Evolutionary conservation across 148 eudicot genomes (phyloP).

Genomic region (Nepenthes gracilis): DNA sequence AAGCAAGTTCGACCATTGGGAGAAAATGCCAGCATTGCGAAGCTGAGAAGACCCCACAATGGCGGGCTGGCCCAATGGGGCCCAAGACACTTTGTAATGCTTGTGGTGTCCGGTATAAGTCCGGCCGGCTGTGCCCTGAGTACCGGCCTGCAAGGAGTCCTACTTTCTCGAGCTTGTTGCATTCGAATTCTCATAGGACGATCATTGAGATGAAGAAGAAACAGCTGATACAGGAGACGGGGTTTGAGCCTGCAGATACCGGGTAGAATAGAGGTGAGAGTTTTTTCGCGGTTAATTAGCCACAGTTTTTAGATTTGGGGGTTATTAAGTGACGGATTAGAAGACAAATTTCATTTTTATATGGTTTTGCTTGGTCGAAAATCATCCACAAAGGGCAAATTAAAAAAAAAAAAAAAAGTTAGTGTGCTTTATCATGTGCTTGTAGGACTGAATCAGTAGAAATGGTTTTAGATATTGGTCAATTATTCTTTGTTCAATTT

Average conservation of each 20-base stretch:
- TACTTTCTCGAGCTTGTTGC: conserved; percentile 51
- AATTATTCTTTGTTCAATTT: too few relatives aligned
- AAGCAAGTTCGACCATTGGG: conserved; percentile 19
- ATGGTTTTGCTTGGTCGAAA: too few relatives aligned
- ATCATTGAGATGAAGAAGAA: conserved; percentile 75
- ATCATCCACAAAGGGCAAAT: too few relatives aligned
- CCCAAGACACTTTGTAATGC: conserved; percentile 88
- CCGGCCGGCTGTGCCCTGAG: conserved; percentile 77
- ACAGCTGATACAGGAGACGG: conserved; percentile 17
- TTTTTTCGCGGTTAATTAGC: background rate
- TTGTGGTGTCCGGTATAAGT: conserved; percentile 87
- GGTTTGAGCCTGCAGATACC: background rate
- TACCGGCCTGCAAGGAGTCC: conserved; percentile 87
- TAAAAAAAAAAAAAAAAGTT: too few relatives aligned
- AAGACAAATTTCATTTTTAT: too few relatives aligned
- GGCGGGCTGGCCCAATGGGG: conserved; percentile 83
- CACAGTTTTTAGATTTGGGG: background rate
- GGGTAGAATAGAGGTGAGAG: background rate
- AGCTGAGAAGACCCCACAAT: conserved; percentile 80
- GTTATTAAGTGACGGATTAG: too few relatives aligned
- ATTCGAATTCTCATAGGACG: conserved; percentile 85
- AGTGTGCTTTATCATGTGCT: too few relatives aligned
- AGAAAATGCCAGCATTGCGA: conserved; percentile 71
- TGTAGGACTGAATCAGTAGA: too few relatives aligned
- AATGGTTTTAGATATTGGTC: too few relatives aligned